These are phyloP conservation scores for Syzygium syzygioides DNA, from an alignment of 441 rosid species.

Conservation along the genomic window DNA sequence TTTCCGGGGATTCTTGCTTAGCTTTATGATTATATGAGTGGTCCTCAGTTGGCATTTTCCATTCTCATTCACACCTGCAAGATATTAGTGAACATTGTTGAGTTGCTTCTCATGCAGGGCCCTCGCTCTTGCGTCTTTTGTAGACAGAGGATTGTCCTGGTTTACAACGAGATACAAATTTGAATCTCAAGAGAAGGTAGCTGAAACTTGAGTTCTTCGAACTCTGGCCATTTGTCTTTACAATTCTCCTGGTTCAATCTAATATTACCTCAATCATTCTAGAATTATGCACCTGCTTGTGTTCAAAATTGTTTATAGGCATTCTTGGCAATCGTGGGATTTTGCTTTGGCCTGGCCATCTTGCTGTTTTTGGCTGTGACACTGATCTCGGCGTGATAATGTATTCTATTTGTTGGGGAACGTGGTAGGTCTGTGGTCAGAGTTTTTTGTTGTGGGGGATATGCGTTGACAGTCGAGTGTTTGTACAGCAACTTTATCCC, in stretches of 20 bases:
- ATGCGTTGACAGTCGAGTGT: not conserved
- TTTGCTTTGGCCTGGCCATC: conserved; percentile 73
- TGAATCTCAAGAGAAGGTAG: conserved; percentile 70
- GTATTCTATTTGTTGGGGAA: not conserved
- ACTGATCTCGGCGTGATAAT: conserved; percentile 48
- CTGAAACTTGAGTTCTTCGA: not conserved
- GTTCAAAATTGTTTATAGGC: conserved; percentile 38
- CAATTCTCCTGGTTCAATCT: not conserved
- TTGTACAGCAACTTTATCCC: not conserved
- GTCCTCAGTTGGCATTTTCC: not conserved
- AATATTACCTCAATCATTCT: not conserved
- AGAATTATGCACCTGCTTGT: no score
- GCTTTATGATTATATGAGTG: not conserved
- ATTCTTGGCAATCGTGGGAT: conserved; percentile 49
- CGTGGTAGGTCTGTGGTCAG: not conserved
- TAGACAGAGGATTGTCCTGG: conserved; percentile 79
- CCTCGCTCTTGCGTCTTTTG: conserved; percentile 87
- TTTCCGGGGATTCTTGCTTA: not conserved
- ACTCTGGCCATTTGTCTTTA: not conserved
- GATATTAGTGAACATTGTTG: not conserved
- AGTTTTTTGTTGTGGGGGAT: not conserved
- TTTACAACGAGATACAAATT: conserved; percentile 61
- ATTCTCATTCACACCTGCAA: not conserved
- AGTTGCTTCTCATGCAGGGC: conserved; percentile 44
- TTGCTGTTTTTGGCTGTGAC: conserved; percentile 58